phyloP scores from a whole-genome alignment of 371 early-diverging fungal species.

The Capniomyces stellatus region DNA sequence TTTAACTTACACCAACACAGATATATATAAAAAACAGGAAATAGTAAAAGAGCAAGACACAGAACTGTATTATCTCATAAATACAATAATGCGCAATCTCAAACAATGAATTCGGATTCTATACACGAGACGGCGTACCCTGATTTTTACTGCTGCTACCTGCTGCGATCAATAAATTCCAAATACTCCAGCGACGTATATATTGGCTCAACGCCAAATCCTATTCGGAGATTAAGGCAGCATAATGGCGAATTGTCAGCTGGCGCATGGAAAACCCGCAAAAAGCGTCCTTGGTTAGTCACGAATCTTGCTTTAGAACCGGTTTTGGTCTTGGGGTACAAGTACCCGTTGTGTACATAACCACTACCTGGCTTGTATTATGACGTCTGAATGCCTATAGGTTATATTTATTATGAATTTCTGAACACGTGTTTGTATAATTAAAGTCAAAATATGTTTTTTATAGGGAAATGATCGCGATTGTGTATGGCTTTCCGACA shows the following conservation, averaged over 20 bases:
- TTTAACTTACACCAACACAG: too few relatives aligned
- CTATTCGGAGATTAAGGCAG: constrained; percentile 33
- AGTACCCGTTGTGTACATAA: too few relatives aligned
- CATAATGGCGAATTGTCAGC: constrained; percentile 41
- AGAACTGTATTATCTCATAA: too few relatives aligned
- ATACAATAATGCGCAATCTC: too few relatives aligned
- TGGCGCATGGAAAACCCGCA: constrained; percentile 31
- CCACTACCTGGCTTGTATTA: too few relatives aligned
- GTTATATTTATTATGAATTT: too few relatives aligned
- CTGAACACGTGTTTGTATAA: too few relatives aligned
- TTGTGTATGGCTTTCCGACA: constrained; percentile 36
- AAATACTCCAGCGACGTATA: constrained; percentile 22
- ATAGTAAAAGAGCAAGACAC: too few relatives aligned
- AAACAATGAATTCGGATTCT: not conserved
- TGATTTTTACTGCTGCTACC: constrained; percentile 31
- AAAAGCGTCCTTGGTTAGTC: constrained; percentile 30
- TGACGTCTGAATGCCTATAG: too few relatives aligned
- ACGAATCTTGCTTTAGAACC: not conserved
- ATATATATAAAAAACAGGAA: too few relatives aligned
- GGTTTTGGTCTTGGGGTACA: not conserved
- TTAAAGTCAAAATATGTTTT: too few relatives aligned
- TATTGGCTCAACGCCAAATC: constrained; percentile 42
- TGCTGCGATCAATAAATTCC: constrained; percentile 26
- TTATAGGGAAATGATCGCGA: constrained; percentile 32
- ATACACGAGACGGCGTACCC: not conserved